Evolutionary conservation across 2,329 filamentous ascomycete species (phyloP).

Genomic region (Calonectria naviculata): DNA sequence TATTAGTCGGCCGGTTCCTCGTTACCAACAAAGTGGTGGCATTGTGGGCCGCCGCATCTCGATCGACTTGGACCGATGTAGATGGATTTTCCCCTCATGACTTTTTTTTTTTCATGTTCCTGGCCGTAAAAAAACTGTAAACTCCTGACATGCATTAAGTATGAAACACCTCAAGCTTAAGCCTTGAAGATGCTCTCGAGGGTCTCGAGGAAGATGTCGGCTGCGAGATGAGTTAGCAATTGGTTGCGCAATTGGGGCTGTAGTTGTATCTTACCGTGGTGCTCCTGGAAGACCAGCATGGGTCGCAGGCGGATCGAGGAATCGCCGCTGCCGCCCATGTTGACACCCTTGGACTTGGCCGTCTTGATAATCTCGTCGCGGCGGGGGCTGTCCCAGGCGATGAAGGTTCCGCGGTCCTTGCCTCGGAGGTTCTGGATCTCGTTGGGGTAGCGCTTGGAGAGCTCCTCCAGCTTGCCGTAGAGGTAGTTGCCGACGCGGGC

Average conservation of each 20-base stretch:
- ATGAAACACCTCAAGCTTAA: constrained; percentile 19
- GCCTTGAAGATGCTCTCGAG: constrained; percentile 77
- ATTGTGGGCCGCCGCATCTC: constrained; percentile 5
- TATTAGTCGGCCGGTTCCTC: background rate
- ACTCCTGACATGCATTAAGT: background rate
- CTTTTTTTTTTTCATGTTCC: background rate
- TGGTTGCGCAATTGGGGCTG: background rate
- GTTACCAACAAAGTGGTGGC: background rate
- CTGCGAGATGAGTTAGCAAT: constrained; percentile 44
- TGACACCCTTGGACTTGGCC: constrained; percentile 83
- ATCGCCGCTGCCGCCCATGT: constrained; percentile 86
- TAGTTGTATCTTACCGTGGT: constrained; percentile 61
- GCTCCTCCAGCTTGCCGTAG: constrained; percentile 72
- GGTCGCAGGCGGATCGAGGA: constrained; percentile 81
- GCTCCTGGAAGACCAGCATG: constrained; percentile 91
- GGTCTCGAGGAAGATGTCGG: constrained; percentile 81
- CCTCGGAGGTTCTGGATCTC: constrained; percentile 86
- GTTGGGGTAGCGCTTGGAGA: constrained; percentile 76
- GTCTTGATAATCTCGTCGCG: constrained; percentile 81
- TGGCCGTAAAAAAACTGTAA: background rate
- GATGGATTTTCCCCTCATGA: background rate
- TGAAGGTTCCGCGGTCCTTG: constrained; percentile 88
- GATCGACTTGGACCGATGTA: background rate
- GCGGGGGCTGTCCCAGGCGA: constrained; percentile 86
- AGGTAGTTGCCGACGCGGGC: constrained; percentile 82